Percentiles rank a stretch among this genome's conserved stretches.
Conservation (phyloP, 306 rosid genomes). For the Pyrus communis region DNA sequence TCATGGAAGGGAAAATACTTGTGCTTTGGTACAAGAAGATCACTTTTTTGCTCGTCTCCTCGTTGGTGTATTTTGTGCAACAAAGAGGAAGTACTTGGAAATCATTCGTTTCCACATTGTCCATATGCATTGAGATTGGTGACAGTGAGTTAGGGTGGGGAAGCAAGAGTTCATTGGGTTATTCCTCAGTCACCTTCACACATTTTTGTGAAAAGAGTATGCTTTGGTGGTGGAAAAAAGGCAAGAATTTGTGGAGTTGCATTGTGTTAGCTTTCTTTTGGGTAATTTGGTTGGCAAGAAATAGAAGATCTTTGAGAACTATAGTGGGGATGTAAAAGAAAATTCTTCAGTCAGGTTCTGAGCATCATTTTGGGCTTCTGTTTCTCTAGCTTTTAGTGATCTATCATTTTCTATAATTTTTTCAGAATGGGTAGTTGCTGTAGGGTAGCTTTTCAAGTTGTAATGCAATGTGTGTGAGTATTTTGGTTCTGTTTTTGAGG, state of each 20-base stretch:
- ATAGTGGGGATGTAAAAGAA: neutral
- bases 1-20: too few relatives aligned
- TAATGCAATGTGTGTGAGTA: neutral
- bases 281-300: neutral
- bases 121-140: neutral
- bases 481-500: neutral
- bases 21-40: too few relatives aligned
- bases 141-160: neutral
- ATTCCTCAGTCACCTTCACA: neutral
- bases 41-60: too few relatives aligned
- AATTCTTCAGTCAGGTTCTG: neutral
- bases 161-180: neutral
- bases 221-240: neutral
- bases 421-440: neutral
- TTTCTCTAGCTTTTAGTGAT: neutral
- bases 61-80: neutral
- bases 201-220: neutral
- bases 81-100: neutral
- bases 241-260: neutral
- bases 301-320: neutral
- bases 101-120: too few relatives aligned
- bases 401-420: neutral
- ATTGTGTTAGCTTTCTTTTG: neutral
- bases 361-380: neutral
- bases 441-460: neutral